Base-by-base conservation (phyloP, 2,329 filamentous ascomycete species). In the Xylariaceae sp. region DNA sequence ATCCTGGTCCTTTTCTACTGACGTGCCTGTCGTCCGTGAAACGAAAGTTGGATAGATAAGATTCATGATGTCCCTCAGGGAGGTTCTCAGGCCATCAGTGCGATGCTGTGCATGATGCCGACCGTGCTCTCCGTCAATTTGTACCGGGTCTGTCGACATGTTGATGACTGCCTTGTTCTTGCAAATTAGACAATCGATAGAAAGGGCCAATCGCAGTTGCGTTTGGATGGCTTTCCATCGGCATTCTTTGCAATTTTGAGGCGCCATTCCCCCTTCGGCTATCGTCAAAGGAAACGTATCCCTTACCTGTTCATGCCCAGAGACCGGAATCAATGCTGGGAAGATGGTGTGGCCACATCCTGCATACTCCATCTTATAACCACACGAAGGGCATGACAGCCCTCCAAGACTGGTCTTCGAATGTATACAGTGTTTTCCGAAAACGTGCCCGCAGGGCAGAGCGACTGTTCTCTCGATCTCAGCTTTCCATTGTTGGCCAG, bases 391-490 rank as follows among this genome's bases (percentile, higher is more conserved):
- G 24, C 55, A 58, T 11, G 15, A 35, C 16, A 13, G 8, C 4
- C 16, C 19, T 9, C 36, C 37, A 12, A 34, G 26, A 0, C 37
- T 26, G 24, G 44, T 29, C 4, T 45, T 29, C 16, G 43, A 39
- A 3, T 47, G 33, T 8, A 56, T 22, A 34, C 55, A 58, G n/a
- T 51, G 48, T 22, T 53, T 53, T 13, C 55, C 55, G 18, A 56
- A 52, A 17, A 54, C 39, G 26, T 58, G 55, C 2, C 55, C 55
- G 35, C 54, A 57, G 11, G 54, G 48, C 2, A 58, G 48, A 4
- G 44, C 39, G 3, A 55, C 41, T 0, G 52, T 54, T 9, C 45
- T 45, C 40, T 58, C 55, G 12, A 53, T 42, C 2, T 45, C 49
- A 12, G 47, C 15, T 17, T n/a, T 6, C 30, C 12, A n/a, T 32